Conservation (phyloP, 495 filamentous ascomycete genomes). For the Cercophora sp. region DNA sequence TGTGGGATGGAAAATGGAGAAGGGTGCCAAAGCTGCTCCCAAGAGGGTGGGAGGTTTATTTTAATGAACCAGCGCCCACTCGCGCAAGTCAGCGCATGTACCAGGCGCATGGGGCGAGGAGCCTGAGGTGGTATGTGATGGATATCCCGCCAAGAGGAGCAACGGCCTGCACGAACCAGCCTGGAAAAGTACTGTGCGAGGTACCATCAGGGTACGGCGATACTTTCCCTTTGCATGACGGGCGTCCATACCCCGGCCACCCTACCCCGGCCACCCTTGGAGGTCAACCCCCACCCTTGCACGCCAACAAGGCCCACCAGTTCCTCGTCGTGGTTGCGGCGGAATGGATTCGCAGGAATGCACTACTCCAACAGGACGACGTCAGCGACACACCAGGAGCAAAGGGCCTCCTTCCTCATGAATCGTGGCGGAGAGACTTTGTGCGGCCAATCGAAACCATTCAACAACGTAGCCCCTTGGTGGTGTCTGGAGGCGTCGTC, state of each 20-base stretch:
- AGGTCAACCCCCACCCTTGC: background rate
- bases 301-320: no score
- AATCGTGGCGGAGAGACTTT: background rate
- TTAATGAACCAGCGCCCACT: conserved; percentile 15
- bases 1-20: conserved; percentile 2
- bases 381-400: background rate
- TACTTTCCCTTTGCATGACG: conserved; percentile 12
- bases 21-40: conserved; percentile 5
- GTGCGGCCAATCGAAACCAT: background rate
- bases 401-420: background rate
- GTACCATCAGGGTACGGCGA: background rate
- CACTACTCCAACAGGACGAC: background rate
- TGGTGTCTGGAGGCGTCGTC: conserved; percentile 13
- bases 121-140: conserved; percentile 5
- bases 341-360: conserved; percentile 2
- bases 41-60: conserved; percentile 23
- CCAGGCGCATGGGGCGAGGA: conserved; percentile 1
- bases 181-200: conserved; percentile 5
- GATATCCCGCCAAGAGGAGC: conserved; percentile 10
- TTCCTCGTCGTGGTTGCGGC: background rate
- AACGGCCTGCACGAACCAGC: conserved; percentile 20
- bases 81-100: conserved; percentile 13
- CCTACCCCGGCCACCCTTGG: background rate
- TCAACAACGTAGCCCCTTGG: background rate
- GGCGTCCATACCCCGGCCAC: conserved; percentile 1